Evolutionary conservation across 2,329 filamentous ascomycete species (phyloP).

Genomic region (Cordyceps militaris): DNA sequence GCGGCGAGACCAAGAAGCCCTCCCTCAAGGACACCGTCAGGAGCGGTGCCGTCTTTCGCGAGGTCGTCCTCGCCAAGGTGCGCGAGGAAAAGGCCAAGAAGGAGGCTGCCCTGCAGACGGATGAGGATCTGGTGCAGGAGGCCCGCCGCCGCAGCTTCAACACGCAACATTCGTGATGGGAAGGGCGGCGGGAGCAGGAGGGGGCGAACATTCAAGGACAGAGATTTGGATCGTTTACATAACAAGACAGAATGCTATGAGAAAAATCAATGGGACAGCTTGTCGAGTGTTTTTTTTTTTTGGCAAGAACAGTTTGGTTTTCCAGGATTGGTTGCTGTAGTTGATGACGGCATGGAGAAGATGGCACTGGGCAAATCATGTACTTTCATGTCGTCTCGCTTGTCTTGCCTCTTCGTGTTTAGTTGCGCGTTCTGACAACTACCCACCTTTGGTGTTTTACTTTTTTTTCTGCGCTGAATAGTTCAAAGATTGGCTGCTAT

Average conservation of each 20-base stretch:
- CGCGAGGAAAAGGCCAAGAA: conserved; percentile 58
- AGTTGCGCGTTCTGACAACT: not conserved
- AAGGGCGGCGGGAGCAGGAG: not conserved
- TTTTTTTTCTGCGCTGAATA: too few species aligned
- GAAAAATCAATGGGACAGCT: not conserved
- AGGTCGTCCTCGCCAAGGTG: conserved; percentile 90
- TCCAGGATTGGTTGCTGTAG: not conserved
- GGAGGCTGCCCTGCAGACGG: conserved; percentile 65
- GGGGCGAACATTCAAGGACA: not conserved
- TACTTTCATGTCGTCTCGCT: not conserved
- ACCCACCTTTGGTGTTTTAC: not conserved
- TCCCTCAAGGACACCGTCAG: conserved; percentile 36
- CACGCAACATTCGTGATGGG: conserved; percentile 7
- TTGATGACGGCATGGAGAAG: not conserved
- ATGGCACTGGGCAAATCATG: not conserved
- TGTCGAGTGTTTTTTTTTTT: not conserved
- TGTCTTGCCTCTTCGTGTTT: not conserved
- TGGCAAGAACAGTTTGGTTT: not conserved
- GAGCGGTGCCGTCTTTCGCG: conserved; percentile 72
- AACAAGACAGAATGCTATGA: not conserved
- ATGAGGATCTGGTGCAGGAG: conserved; percentile 50
- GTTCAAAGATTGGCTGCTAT: not conserved
- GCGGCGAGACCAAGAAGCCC: conserved; percentile 27
- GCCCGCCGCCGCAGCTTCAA: conserved; percentile 31
- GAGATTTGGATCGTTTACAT: not conserved